phyloP scores from a whole-genome alignment of 2,329 filamentous ascomycete species.

The Xylariales sp. region DNA sequence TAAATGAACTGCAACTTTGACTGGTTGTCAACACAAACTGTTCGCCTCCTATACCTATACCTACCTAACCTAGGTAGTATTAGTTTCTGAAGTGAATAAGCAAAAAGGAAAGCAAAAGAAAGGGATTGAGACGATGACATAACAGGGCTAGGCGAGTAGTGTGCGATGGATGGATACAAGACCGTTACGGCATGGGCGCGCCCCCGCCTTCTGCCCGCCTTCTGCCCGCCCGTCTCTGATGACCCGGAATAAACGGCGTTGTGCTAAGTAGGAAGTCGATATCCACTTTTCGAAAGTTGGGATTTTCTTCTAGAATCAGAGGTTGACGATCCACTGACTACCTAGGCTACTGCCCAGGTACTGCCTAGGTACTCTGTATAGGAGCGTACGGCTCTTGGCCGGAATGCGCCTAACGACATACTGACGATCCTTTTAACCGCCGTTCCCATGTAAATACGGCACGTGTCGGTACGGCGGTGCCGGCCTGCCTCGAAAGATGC shows the following conservation, averaged over 20 bases:
- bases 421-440: neutral
- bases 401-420: neutral
- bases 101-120: too few relatives aligned
- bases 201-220: too few relatives aligned
- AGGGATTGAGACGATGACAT: too few relatives aligned
- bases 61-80: too few relatives aligned
- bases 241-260: too few relatives aligned
- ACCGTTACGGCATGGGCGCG: too few relatives aligned
- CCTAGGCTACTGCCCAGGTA: too few relatives aligned
- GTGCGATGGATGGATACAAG: too few relatives aligned
- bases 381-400: neutral
- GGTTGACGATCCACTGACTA: conserved; percentile 10
- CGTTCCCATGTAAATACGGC: neutral
- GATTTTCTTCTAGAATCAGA: conserved; percentile 5
- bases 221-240: too few relatives aligned
- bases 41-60: neutral
- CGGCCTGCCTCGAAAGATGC: conserved; percentile 7
- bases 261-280: neutral
- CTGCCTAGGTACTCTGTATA: neutral
- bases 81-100: too few relatives aligned
- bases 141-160: too few relatives aligned
- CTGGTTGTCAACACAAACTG: neutral
- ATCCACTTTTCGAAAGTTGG: conserved; percentile 18
- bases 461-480: conserved; percentile 8
- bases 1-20: neutral